phyloP scores from a whole-genome alignment of 2,329 filamentous ascomycete genomes.

The Aureobasidium sp. region DNA sequence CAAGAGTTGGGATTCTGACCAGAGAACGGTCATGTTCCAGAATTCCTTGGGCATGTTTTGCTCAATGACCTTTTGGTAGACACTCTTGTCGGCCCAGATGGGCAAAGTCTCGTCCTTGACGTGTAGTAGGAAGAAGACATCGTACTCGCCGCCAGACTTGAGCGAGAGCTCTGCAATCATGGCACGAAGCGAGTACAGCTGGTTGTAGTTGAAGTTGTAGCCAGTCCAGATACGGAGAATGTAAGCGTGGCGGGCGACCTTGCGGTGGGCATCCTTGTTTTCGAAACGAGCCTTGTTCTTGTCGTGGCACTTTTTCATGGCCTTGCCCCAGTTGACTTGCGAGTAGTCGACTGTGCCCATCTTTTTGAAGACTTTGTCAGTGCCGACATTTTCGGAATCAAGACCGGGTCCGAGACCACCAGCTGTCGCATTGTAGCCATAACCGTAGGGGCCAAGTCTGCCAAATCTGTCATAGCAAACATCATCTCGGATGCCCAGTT shows the following conservation, averaged over 20 bases:
- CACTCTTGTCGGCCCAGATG: conserved; percentile 68
- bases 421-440: conserved; percentile 40
- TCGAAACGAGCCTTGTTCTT: conserved; percentile 45
- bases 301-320: conserved; percentile 41
- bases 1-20: conserved; percentile 91
- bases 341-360: conserved; percentile 42
- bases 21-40: conserved; percentile 77
- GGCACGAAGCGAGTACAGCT: conserved; percentile 72
- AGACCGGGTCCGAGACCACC: conserved; percentile 44
- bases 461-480: conserved; percentile 47
- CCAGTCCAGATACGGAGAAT: conserved; percentile 80
- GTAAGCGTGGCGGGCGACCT: conserved; percentile 63
- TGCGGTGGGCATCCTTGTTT: conserved; percentile 30
- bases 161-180: conserved; percentile 77
- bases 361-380: conserved; percentile 45
- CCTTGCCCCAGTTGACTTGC: conserved; percentile 43
- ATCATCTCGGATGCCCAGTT: conserved; percentile 41
- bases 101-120: conserved; percentile 70
- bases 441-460: conserved; percentile 45
- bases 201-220: conserved; percentile 69
- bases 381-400: conserved; percentile 38
- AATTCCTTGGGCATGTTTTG: conserved; percentile 76
- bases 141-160: conserved; percentile 77
- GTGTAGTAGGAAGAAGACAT: conserved; percentile 78
- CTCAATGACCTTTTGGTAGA: conserved; percentile 60